Base-by-base conservation (phyloP, 2,329 filamentous ascomycete species). In the Ceratocystis albifundus region DNA sequence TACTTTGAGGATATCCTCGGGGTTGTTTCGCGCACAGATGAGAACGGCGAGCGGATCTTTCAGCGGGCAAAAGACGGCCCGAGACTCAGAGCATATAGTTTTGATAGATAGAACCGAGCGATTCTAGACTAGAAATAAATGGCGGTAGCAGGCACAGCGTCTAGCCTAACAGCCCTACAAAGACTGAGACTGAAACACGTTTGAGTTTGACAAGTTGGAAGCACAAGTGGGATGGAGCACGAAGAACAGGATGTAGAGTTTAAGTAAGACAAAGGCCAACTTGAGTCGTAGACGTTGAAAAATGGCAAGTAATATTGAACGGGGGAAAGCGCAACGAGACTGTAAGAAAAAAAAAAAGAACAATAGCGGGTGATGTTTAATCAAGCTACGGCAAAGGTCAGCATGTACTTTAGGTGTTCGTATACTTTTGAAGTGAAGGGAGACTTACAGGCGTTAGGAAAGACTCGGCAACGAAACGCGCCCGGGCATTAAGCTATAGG, bases 391-490 rank as follows among this genome's bases (percentile, higher is more conserved):
- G 55, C 50, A 25, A 46, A 20, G 4, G 32, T 64, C 30, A 50
- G 25, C 61, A 15, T 25, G 28, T 41, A 6, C 22, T 41, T 25
- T 28, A 17, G 20, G 10, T 12, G 28, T 3, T 8, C 7, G 15
- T 5, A 57, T 30, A 7, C 15, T 17, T 30, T 10, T 7, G n/a
- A 8, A 25, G 7, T 15, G 32, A 12, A 28, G 1, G 28, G 10
- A 17, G 8, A 74, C 79, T 75, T 81, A 94, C 89, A 68, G 93
- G 94, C 74, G 93, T 96, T 77, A 99, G 79, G 83, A 99, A 99
- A 68, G 94, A 96, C 78, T 99, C 94, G 61, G 94, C 94, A 64
- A 99, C 93, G 75, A 97, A 99, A 81, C 94, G 88, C 75, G 94
- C 94, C 77, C 94, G 84, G 66, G 94, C 92, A 76, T 99, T 99